Base-by-base conservation (phyloP, 2,329 filamentous ascomycete genomes). In the Fusarium begoniae region DNA sequence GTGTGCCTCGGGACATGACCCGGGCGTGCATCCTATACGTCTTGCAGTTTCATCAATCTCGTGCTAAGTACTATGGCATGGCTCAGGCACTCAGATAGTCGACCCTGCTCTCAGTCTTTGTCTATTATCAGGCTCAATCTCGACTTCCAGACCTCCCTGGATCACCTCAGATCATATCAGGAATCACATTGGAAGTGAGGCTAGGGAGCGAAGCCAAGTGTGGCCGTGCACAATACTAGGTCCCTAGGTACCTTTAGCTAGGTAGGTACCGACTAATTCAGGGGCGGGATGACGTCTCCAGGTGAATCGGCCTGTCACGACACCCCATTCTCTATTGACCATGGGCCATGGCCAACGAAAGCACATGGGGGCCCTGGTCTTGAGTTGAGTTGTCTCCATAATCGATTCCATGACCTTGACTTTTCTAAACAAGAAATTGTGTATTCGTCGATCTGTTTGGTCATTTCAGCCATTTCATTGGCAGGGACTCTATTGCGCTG, bases 291-390 rank as follows among this genome's bases (percentile, higher is more conserved):
- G 66, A 63, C 66, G 66, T 69, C 50, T 55, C 43, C 20, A 55
- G 55, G 37, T 56, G 50, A 53, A 37, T 20, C 63, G 48, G 24
- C 50, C 61, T 58, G 61, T 38, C 22, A 26, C 55, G 38, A n/a
- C 17, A 62, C 59, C 40, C 24, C 41, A n/a, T 32, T 24, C 32
- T 55, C 66, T 54, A 66, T 66, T n/a, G 32, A 59, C 35, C 38
- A 73, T 67, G 70, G 32, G 56, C 35, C 38, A 73, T 67, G 70
- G 58, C 66, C 56, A 54, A 70, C 53, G 63, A 44, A 61, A 54
- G 53, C 45, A 17, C 66, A 66, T 41, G 66, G 56, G 40, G 14
- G 47, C 48, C 45, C 30, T 30, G 50, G 28, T 54, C 50, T 41
- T 18, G 26, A 35, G 9, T 18, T 18, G 35, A 35, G 22, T 51